phyloP scores from a whole-genome alignment of 495 filamentous ascomycete genomes.

The Tuber umbilicatum region DNA sequence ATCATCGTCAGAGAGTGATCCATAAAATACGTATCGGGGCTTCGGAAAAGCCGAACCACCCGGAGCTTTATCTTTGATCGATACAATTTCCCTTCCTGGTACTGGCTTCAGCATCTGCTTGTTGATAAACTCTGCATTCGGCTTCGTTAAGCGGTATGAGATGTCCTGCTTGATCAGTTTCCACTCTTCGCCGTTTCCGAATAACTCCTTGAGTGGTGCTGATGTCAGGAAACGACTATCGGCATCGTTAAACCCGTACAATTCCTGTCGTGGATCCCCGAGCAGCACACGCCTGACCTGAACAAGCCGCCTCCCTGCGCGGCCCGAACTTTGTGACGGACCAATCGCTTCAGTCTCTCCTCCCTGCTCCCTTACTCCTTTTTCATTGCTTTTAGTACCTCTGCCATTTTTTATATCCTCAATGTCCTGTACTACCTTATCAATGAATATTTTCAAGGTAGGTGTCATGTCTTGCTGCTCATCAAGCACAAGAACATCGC shows the following conservation, averaged over 20 bases:
- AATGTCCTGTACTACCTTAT: slow-evolving; percentile 5
- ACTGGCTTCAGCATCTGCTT: slow-evolving; percentile 4
- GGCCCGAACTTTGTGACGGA: neutral
- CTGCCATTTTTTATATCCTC: neutral
- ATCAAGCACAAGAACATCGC: slow-evolving; percentile 15
- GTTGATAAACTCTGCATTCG: slow-evolving; percentile 15
- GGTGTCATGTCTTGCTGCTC: slow-evolving; percentile 26
- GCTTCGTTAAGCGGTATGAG: slow-evolving; percentile 9
- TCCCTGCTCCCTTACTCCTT: neutral
- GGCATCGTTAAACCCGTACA: slow-evolving; percentile 22
- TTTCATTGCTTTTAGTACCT: neutral
- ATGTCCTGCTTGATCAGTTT: neutral
- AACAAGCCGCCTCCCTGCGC: neutral
- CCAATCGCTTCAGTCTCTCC: neutral
- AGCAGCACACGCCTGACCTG: slow-evolving; percentile 11
- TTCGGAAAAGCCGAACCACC: slow-evolving; percentile 5
- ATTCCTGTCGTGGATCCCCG: slow-evolving; percentile 16
- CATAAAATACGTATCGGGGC: slow-evolving; percentile 13
- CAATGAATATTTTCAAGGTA: slow-evolving; percentile 8
- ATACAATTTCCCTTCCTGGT: neutral
- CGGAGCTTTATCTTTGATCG: neutral
- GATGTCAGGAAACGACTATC: slow-evolving; percentile 20
- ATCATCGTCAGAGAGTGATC: neutral
- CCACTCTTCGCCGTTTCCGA: slow-evolving; percentile 6
- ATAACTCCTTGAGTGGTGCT: slow-evolving; percentile 1